Percentiles rank a stretch among this genome's conserved stretches.
phyloP scores from a whole-genome alignment of 306 rosid genomes.

The Citrullus mucosospermus region DNA sequence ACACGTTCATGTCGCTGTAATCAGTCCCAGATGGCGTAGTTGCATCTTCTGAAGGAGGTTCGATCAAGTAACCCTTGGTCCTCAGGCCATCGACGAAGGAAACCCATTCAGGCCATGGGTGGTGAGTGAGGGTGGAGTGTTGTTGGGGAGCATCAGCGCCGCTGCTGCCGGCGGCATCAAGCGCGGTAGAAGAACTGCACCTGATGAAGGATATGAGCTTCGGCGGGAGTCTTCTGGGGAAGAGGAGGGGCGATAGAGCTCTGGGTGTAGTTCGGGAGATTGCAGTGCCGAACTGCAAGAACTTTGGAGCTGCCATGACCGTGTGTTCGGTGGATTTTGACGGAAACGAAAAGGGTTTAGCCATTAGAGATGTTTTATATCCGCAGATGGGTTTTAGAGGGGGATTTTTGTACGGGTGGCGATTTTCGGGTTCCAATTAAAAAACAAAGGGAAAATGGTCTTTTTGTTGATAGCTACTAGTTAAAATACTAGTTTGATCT shows the following conservation, averaged over 20 bases:
- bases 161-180: conserved; percentile 10
- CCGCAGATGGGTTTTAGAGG: conserved; percentile 1
- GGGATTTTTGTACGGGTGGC: too few species aligned
- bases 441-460: too few species aligned
- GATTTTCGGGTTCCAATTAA: too few species aligned
- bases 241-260: conserved; percentile 20
- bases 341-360: conserved; percentile 3
- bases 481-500: too few species aligned
- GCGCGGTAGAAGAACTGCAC: conserved; percentile 17
- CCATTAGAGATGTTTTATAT: not conserved
- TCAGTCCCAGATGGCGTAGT: conserved; percentile 6
- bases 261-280: conserved; percentile 21
- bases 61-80: conserved; percentile 49
- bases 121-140: conserved; percentile 14
- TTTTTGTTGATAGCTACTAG: too few species aligned
- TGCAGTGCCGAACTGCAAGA: conserved; percentile 34
- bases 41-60: conserved; percentile 14
- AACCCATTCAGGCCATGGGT: conserved; percentile 97
- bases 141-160: conserved; percentile 11
- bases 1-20: conserved; percentile 37
- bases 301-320: conserved; percentile 43
- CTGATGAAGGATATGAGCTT: conserved; percentile 14
- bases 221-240: conserved; percentile 19
- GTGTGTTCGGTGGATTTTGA: not conserved
- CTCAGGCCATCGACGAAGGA: conserved; percentile 65